phyloP scores from a whole-genome alignment of 208 protist genomes.

The Wallacemonas rigidus region DNA sequence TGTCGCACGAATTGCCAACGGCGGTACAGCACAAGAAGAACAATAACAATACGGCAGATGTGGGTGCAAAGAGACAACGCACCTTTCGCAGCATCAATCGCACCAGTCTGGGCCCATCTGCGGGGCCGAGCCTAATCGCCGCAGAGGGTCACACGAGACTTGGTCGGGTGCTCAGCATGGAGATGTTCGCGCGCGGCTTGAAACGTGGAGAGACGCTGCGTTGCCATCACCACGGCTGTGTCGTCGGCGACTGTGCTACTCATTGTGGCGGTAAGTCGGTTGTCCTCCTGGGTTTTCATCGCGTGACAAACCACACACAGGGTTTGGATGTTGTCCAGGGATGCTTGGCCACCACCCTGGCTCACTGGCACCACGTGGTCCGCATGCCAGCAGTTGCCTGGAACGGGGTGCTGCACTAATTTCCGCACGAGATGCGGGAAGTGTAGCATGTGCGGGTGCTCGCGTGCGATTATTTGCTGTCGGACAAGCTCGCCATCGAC shows the following conservation, averaged over 20 bases:
- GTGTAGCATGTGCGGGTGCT: slow-evolving; percentile 66
- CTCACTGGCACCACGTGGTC: slow-evolving; percentile 78
- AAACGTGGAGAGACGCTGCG: neutral
- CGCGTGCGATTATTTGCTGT: slow-evolving; percentile 29
- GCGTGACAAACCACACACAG: slow-evolving; percentile 82
- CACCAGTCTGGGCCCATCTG: too few species aligned
- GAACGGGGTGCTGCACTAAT: slow-evolving; percentile 50
- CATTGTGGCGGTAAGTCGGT: neutral
- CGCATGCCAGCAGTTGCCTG: slow-evolving; percentile 81
- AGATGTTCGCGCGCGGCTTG: too few species aligned
- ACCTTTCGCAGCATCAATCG: too few species aligned
- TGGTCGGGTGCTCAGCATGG: too few species aligned
- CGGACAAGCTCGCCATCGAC: slow-evolving; percentile 22
- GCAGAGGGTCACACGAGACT: too few species aligned
- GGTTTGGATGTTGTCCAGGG: slow-evolving; percentile 78
- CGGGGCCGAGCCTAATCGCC: too few species aligned
- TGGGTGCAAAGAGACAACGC: too few species aligned
- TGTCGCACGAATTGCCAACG: too few species aligned
- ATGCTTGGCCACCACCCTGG: slow-evolving; percentile 62
- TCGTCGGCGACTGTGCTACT: neutral
- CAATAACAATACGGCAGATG: too few species aligned
- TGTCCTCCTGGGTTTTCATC: slow-evolving; percentile 63
- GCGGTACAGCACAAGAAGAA: too few species aligned
- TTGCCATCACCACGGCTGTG: neutral
- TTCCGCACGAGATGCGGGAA: slow-evolving; percentile 50